Conservation (phyloP, 1,284 basidiomycete genomes). For the Xerocomus cyaneibrunnescens region DNA sequence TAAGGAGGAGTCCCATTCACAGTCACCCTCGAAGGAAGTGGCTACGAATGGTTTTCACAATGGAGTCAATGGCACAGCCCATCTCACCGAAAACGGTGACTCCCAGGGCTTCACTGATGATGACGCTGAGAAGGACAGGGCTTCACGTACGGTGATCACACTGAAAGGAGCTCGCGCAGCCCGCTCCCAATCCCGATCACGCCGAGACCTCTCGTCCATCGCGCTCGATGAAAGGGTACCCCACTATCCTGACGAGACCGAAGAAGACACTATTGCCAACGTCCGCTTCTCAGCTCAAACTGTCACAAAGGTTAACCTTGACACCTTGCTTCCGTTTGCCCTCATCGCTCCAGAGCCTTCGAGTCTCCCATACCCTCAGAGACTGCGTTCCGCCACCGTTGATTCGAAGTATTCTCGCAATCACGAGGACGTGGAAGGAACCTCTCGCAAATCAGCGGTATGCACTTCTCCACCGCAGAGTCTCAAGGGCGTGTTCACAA, state of each 20-base stretch:
- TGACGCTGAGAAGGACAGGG: slow-evolving; percentile 51
- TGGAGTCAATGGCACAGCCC: slow-evolving; percentile 26
- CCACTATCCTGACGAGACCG: slow-evolving; percentile 50
- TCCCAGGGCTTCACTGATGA: slow-evolving; percentile 31
- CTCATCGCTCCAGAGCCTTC: slow-evolving; percentile 68
- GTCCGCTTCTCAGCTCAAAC: slow-evolving; percentile 71
- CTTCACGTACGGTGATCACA: slow-evolving; percentile 71
- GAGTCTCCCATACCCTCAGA: slow-evolving; percentile 38
- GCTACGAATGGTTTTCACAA: slow-evolving; percentile 25
- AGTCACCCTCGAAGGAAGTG: slow-evolving; percentile 21
- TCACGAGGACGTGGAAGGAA: slow-evolving; percentile 19
- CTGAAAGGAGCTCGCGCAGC: slow-evolving; percentile 46
- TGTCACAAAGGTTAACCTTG: slow-evolving; percentile 57
- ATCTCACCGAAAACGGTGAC: slow-evolving; percentile 27
- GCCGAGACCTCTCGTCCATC: slow-evolving; percentile 56
- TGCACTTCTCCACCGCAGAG: slow-evolving; percentile 57
- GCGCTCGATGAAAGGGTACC: slow-evolving; percentile 53
- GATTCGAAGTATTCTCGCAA: slow-evolving; percentile 19
- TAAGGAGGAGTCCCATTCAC: slow-evolving; percentile 18
- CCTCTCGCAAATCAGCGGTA: slow-evolving; percentile 43
- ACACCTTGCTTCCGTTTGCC: slow-evolving; percentile 66
- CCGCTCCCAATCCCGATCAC: slow-evolving; percentile 70
- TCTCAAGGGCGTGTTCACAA: slow-evolving; percentile 66
- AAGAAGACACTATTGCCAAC: slow-evolving; percentile 65
- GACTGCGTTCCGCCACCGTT: slow-evolving; percentile 15